A percentile compares a stretch with the other conserved stretches of the same genome.
Conservation (phyloP, 805 yeast genomes). For the Pichia gijzeniarum region DNA sequence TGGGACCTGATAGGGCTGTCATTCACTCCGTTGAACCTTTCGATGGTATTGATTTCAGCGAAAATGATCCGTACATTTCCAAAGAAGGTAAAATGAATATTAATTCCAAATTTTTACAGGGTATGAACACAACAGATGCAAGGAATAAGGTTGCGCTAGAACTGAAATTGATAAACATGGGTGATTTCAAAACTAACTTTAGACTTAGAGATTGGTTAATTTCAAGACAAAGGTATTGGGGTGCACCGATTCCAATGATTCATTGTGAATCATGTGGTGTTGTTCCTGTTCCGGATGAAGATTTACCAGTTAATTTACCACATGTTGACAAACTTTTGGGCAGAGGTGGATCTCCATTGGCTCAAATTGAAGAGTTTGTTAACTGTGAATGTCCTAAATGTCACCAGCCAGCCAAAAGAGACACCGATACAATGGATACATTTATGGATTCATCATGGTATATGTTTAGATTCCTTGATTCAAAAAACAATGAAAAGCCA, state of each 20-base stretch:
- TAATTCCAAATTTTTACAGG: slow-evolving; percentile 44
- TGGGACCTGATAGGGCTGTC: slow-evolving; percentile 36
- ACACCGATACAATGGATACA: slow-evolving; percentile 98
- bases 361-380: slow-evolving; percentile 59
- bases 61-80: slow-evolving; percentile 30
- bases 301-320: slow-evolving; percentile 81
- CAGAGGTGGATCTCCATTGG: slow-evolving; percentile 63
- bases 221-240: slow-evolving; percentile 95
- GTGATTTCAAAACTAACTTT: slow-evolving; percentile 45
- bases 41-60: slow-evolving; percentile 5
- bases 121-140: slow-evolving; percentile 47
- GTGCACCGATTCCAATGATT: slow-evolving; percentile 94
- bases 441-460: slow-evolving; percentile 99
- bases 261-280: slow-evolving; percentile 84
- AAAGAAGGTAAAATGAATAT: slow-evolving; percentile 43
- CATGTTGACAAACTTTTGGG: slow-evolving; percentile 36
- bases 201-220: slow-evolving; percentile 90
- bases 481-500: slow-evolving; percentile 50
- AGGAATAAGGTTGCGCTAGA: slow-evolving; percentile 37
- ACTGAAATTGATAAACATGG: slow-evolving; percentile 35
- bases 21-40: slow-evolving; percentile 41
- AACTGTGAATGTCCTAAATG: slow-evolving; percentile 79
- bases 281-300: slow-evolving; percentile 85
- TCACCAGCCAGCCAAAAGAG: slow-evolving; percentile 65
- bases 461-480: slow-evolving; percentile 75